These are phyloP conservation scores for Apiotrichum laibachii DNA, from an alignment of 1,284 basidiomycete species.

Conservation along the genomic window DNA sequence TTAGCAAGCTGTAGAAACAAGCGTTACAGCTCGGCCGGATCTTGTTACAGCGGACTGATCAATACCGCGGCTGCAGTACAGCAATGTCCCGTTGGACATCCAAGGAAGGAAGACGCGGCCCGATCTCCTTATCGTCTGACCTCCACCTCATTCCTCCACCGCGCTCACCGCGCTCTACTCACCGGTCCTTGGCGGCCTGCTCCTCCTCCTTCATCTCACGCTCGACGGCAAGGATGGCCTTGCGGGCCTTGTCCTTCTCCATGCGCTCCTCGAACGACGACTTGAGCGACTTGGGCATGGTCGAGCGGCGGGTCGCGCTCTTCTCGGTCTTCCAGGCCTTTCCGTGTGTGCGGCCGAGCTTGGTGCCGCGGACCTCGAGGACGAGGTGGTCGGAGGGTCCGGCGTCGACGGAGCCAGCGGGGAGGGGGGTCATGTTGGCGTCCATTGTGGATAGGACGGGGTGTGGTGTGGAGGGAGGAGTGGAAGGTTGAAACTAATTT, in stretches of 20 bases:
- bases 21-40: no score
- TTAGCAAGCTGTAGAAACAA: background rate
- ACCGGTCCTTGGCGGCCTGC: conserved; percentile 43
- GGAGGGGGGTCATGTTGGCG: background rate
- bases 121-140: background rate
- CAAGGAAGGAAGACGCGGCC: no score
- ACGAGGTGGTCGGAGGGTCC: background rate
- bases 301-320: conserved; percentile 38
- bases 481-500: conserved; percentile 3
- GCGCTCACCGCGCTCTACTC: conserved; percentile 19
- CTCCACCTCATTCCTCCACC: background rate
- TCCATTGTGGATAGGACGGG: background rate
- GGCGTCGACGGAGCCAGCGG: conserved; percentile 4
- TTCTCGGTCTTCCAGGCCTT: conserved; percentile 50
- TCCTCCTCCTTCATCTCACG: conserved; percentile 50
- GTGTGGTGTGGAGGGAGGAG: background rate
- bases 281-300: conserved; percentile 41
- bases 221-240: conserved; percentile 47
- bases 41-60: no score
- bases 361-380: conserved; percentile 24
- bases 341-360: conserved; percentile 42
- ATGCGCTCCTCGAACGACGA: conserved; percentile 43
- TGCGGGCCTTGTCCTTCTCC: conserved; percentile 40
- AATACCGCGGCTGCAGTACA: background rate
- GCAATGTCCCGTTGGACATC: background rate